Evolutionary conservation across 2,329 filamentous ascomycete species (phyloP).

Genomic region (Claviceps fusiformis): DNA sequence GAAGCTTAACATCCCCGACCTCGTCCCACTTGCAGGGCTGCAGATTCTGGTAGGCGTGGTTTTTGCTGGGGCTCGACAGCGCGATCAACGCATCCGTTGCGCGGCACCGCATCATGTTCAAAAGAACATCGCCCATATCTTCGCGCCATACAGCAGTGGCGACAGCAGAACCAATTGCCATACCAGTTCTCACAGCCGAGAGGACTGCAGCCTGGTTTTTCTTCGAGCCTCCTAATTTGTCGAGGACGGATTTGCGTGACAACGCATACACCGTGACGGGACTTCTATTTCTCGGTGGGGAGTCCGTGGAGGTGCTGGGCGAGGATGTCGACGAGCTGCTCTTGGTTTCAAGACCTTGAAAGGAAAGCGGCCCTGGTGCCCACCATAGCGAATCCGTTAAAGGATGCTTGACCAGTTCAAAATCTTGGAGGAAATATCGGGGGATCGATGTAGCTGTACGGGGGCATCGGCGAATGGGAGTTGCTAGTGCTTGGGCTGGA

Average conservation of each 20-base stretch:
- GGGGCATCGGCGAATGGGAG: conserved; percentile 42
- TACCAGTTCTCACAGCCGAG: conserved; percentile 13
- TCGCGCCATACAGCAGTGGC: conserved; percentile 20
- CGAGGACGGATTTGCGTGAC: conserved; percentile 17
- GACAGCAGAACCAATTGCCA: conserved; percentile 9
- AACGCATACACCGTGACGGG: conserved; percentile 16
- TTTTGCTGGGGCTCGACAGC: conserved; percentile 3
- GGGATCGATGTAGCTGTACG: conserved; percentile 38
- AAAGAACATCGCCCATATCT: conserved; percentile 42
- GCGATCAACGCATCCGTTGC: conserved; percentile 31
- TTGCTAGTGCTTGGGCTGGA: conserved; percentile 47
- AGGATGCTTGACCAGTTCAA: conserved; percentile 43
- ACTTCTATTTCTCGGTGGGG: conserved; percentile 1
- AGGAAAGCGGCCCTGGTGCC: conserved; percentile 32
- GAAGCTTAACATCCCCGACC: conserved; percentile 23
- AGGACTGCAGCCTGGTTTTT: conserved; percentile 10
- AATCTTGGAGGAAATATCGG: conserved; percentile 47
- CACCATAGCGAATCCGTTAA: conserved; percentile 39
- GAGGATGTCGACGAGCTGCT: background rate
- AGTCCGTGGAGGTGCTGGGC: background rate
- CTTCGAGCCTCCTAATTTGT: conserved; percentile 10
- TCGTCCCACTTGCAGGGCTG: conserved; percentile 31
- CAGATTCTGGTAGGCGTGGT: conserved; percentile 27
- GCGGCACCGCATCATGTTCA: conserved; percentile 34
- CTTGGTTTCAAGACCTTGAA: conserved; percentile 12